Conservation (phyloP, 805 yeast species). For the Yamadazyma sp. region DNA sequence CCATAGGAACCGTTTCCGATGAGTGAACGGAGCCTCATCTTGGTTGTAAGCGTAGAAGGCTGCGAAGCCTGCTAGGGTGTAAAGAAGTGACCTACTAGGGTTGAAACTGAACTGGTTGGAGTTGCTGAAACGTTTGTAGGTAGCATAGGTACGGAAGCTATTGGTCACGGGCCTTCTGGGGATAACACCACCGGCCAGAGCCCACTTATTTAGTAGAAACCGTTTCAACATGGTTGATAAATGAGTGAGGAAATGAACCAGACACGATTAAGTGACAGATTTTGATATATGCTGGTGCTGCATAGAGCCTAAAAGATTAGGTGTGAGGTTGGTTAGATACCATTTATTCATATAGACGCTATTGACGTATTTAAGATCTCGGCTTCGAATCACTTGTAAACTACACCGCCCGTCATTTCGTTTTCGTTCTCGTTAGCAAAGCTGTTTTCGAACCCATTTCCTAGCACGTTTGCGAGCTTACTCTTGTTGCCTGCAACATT, state of each 20-base stretch:
- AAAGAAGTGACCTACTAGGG: slow-evolving; percentile 31
- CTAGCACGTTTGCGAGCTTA: slow-evolving; percentile 14
- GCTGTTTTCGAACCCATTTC: slow-evolving; percentile 22
- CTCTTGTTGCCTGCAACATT: slow-evolving; percentile 11
- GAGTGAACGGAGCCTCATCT: slow-evolving; percentile 80
- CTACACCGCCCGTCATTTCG: slow-evolving; percentile 13
- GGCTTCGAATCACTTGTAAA: slow-evolving; percentile 12
- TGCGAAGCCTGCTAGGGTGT: slow-evolving; percentile 24
- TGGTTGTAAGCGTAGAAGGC: slow-evolving; percentile 42
- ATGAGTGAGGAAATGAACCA: too few species aligned
- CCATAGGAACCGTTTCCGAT: slow-evolving; percentile 69
- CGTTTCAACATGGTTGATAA: too few species aligned
- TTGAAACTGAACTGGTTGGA: slow-evolving; percentile 6
- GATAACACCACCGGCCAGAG: too few species aligned
- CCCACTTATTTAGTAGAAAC: too few species aligned
- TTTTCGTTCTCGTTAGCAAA: slow-evolving; percentile 16
- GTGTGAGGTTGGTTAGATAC: too few species aligned
- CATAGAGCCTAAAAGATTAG: too few species aligned
- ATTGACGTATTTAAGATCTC: too few species aligned
- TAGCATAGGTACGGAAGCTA: too few species aligned
- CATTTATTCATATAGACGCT: too few species aligned
- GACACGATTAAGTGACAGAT: too few species aligned
- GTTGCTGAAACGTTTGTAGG: slow-evolving; percentile 26
- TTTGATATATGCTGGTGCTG: too few species aligned
- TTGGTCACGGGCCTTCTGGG: too few species aligned